Percentiles rank a stretch among this genome's conserved stretches.
phyloP scores from a whole-genome alignment of 2,329 filamentous ascomycete species.

The Talaromyces sp. region DNA sequence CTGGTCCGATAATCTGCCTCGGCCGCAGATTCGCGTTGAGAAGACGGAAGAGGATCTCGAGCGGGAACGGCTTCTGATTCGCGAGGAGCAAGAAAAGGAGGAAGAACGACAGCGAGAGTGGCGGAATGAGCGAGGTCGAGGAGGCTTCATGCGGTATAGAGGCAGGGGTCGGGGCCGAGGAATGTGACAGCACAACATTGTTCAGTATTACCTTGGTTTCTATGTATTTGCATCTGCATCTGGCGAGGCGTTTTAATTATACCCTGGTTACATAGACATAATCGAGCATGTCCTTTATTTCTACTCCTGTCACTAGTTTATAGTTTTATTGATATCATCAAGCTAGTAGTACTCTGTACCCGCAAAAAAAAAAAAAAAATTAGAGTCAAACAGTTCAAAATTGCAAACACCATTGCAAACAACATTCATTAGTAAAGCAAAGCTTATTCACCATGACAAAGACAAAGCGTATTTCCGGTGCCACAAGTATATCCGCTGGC shows the following conservation, averaged over 20 bases:
- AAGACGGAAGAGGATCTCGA: conserved; percentile 69
- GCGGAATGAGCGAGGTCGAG: conserved; percentile 49
- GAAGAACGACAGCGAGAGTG: conserved; percentile 53
- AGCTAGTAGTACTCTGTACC: no score
- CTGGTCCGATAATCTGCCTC: conserved; percentile 64
- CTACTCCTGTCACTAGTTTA: neutral
- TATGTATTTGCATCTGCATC: neutral
- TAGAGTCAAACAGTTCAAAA: neutral
- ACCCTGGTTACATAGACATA: neutral
- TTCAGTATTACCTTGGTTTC: neutral
- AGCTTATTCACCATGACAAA: neutral
- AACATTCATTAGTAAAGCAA: neutral
- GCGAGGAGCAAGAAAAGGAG: conserved; percentile 57
- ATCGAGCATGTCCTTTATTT: neutral
- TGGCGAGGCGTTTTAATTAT: neutral
- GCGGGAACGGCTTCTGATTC: conserved; percentile 50
- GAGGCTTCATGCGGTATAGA: conserved; percentile 40
- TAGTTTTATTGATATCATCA: neutral
- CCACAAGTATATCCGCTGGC: neutral
- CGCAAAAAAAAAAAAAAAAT: neutral
- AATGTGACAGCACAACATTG: neutral
- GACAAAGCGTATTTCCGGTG: neutral
- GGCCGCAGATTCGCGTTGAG: conserved; percentile 59
- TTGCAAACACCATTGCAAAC: neutral
- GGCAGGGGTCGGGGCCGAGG: conserved; percentile 40